These are phyloP conservation scores for Leccinum pellstonianum DNA, from an alignment of 768 basidiomycete genomes.

Conservation along the genomic window DNA sequence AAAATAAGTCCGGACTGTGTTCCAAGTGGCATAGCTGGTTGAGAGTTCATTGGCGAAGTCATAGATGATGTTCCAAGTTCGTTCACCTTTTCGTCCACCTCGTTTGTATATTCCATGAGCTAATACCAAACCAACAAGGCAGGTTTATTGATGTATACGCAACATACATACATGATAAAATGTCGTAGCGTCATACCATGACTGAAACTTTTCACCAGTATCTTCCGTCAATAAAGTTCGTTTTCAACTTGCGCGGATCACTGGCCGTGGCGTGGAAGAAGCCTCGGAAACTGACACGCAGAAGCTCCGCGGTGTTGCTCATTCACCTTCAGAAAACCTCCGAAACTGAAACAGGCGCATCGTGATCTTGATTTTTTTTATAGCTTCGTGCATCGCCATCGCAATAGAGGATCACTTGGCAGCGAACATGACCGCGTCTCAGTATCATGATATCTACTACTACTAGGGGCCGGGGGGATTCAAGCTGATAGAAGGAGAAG, in stretches of 20 bases:
- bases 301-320: neutral
- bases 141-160: neutral
- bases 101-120: neutral
- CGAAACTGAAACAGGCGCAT: no score
- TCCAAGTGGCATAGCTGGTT: neutral
- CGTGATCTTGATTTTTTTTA: neutral
- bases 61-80: neutral
- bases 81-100: neutral
- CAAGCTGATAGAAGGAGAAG: neutral
- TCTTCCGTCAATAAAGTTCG: neutral
- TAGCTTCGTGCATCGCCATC: neutral
- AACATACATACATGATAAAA: neutral
- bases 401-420: neutral
- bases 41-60: neutral
- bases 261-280: neutral
- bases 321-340: neutral
- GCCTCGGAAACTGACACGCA: neutral
- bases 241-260: no score
- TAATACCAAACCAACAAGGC: no score
- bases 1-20: neutral
- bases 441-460: no score
- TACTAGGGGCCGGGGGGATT: no score
- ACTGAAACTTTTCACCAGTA: neutral
- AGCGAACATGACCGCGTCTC: neutral
- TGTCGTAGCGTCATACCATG: neutral